Conservation (phyloP, 2,329 filamentous ascomycete species). For the Cytospora chrysosperma region DNA sequence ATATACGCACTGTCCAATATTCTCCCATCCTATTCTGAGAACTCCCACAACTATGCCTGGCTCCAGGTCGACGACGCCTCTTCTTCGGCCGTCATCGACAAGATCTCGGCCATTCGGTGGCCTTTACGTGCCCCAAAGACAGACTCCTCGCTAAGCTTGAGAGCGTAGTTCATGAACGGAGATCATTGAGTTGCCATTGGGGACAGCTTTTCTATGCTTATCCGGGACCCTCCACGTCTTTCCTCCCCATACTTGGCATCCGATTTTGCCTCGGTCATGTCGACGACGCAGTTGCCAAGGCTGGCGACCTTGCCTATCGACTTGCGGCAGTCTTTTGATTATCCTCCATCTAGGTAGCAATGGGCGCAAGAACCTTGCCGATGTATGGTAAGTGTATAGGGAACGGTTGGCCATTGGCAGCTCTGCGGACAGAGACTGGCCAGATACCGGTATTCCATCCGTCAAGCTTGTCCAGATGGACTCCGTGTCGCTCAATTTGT, state of each 20-base stretch:
- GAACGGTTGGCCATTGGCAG: constrained; percentile 4
- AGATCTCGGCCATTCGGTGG: constrained; percentile 11
- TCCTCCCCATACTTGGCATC: constrained; percentile 10
- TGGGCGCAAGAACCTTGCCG: constrained; percentile 6
- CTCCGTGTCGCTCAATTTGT: constrained; percentile 9
- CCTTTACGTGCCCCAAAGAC: constrained; percentile 10
- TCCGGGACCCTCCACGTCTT: constrained; percentile 1
- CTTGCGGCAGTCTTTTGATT: constrained; percentile 32
- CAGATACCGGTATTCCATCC: background rate
- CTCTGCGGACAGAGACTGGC: background rate
- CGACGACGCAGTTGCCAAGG: constrained; percentile 27
- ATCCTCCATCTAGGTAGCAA: constrained; percentile 36
- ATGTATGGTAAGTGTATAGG: constrained; percentile 6
- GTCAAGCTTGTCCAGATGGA: constrained; percentile 2
- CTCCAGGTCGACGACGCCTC: constrained; percentile 7
- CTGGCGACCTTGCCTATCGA: constrained; percentile 32
- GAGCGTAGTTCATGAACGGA: constrained; percentile 6
- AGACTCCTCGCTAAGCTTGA: background rate
- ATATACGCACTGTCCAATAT: constrained; percentile 34
- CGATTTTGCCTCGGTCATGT: constrained; percentile 11
- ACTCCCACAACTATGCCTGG: constrained; percentile 26
- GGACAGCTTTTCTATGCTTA: constrained; percentile 2
- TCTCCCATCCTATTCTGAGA: constrained; percentile 29
- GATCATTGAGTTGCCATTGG: constrained; percentile 12
- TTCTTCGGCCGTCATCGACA: constrained; percentile 13